These are phyloP conservation scores for Scutellaria baicalensis DNA, from an alignment of 257 asterid genomes.

Conservation along the genomic window DNA sequence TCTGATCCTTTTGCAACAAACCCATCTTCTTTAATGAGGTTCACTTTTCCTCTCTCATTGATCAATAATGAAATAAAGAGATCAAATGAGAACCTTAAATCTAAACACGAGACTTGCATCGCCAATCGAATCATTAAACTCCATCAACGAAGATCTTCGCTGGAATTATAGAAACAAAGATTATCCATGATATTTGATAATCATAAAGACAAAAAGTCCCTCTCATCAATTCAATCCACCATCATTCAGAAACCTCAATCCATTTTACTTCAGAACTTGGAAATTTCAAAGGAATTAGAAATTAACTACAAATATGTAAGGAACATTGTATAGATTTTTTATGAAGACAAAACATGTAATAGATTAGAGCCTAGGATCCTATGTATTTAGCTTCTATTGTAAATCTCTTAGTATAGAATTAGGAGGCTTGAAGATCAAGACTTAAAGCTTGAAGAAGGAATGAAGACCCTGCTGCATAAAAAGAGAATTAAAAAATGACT, in stretches of 20 bases:
- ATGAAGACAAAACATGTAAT: too few relatives aligned
- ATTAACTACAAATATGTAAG: too few relatives aligned
- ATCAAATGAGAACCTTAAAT: conserved; percentile 30
- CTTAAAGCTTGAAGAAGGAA: too few relatives aligned
- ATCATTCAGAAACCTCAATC: conserved; percentile 53
- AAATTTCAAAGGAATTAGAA: conserved; percentile 24
- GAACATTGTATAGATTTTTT: too few relatives aligned
- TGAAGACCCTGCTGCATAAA: too few relatives aligned
- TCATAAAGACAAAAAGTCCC: conserved; percentile 19
- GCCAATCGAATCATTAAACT: conserved; percentile 74
- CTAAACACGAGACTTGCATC: conserved; percentile 41
- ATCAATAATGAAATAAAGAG: conserved; percentile 20
- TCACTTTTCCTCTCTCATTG: conserved; percentile 31
- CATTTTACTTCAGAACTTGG: conserved; percentile 55
- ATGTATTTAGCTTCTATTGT: too few relatives aligned
- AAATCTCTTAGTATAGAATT: too few relatives aligned
- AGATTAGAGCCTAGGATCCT: too few relatives aligned
- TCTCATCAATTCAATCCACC: conserved; percentile 8
- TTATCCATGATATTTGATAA: conserved; percentile 47
- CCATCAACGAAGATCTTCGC: conserved; percentile 81
- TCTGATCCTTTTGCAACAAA: conserved; percentile 31
- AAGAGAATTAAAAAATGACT: too few relatives aligned
- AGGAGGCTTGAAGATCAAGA: too few relatives aligned
- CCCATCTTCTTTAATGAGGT: conserved; percentile 29
- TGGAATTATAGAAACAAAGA: conserved; percentile 83